A percentile compares a stretch with the other conserved stretches of the same genome.
Evolutionary conservation across 345 rosid genomes (phyloP).

Genomic region (Combretum micranthum): DNA sequence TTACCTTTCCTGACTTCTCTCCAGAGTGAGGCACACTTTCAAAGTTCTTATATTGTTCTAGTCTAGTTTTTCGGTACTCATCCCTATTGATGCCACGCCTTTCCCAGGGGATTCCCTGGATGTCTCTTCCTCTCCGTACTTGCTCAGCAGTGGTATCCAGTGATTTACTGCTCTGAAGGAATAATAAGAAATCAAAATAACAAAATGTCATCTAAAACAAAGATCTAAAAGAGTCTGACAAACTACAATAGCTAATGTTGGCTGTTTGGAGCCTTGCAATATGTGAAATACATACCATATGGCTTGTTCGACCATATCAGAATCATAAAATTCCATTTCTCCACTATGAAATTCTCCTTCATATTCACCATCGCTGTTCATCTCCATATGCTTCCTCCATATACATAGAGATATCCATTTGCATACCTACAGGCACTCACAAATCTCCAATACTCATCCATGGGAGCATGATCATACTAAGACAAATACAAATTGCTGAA

Average conservation of each 20-base stretch:
- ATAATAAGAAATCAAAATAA: slow-evolving; percentile 6
- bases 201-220: not conserved
- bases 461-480: no score
- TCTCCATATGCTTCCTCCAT: slow-evolving; percentile 59
- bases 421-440: no score
- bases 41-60: slow-evolving; percentile 93
- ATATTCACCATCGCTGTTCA: slow-evolving; percentile 58
- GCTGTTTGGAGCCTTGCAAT: not conserved
- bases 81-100: slow-evolving; percentile 76
- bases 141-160: slow-evolving; percentile 76
- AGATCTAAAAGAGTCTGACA: not conserved
- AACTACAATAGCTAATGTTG: not conserved
- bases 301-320: slow-evolving; percentile 59
- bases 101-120: slow-evolving; percentile 99
- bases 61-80: slow-evolving; percentile 76
- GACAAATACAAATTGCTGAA: no score
- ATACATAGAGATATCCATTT: no score
- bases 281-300: slow-evolving; percentile 30
- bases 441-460: no score
- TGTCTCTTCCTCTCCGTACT: slow-evolving; percentile 79
- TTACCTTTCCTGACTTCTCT: slow-evolving; percentile 56
- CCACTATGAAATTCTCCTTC: slow-evolving; percentile 41
- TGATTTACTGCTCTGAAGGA: slow-evolving; percentile 39
- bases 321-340: slow-evolving; percentile 51
- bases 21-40: slow-evolving; percentile 75